phyloP scores from a whole-genome alignment of 176 grass and related monocot genomes.

The Zizania latifolia region DNA sequence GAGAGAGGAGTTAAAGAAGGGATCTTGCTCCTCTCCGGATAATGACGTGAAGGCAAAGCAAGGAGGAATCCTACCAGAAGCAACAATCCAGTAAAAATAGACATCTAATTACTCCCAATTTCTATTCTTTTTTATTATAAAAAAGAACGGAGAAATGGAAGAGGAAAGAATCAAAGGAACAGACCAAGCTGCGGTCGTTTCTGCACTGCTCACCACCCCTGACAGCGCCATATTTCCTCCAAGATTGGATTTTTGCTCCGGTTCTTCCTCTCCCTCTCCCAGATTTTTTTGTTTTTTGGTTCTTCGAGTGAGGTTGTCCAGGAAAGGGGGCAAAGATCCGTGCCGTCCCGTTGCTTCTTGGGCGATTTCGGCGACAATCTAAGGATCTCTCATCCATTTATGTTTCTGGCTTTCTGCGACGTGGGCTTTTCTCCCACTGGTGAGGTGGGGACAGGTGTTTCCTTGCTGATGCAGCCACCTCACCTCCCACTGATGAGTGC shows the following conservation, averaged over 20 bases:
- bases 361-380: background rate
- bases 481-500: background rate
- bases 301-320: background rate
- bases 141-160: background rate
- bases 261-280: background rate
- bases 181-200: background rate
- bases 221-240: constrained; percentile 9
- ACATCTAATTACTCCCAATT: constrained; percentile 2
- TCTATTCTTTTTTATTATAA: background rate
- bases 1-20: background rate
- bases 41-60: constrained; percentile 32
- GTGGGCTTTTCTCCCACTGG: background rate
- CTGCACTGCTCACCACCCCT: background rate
- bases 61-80: background rate
- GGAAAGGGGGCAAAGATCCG: background rate
- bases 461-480: background rate
- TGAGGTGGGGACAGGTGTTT: constrained; percentile 27
- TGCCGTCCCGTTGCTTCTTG: constrained; percentile 16
- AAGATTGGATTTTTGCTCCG: background rate
- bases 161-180: background rate
- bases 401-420: background rate
- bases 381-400: background rate
- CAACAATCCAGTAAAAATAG: constrained; percentile 3
- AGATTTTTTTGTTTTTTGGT: background rate
- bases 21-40: constrained; percentile 6